Evolutionary conservation across 371 early-diverging fungal genomes (phyloP).

Genomic region (Batkoa obscura): DNA sequence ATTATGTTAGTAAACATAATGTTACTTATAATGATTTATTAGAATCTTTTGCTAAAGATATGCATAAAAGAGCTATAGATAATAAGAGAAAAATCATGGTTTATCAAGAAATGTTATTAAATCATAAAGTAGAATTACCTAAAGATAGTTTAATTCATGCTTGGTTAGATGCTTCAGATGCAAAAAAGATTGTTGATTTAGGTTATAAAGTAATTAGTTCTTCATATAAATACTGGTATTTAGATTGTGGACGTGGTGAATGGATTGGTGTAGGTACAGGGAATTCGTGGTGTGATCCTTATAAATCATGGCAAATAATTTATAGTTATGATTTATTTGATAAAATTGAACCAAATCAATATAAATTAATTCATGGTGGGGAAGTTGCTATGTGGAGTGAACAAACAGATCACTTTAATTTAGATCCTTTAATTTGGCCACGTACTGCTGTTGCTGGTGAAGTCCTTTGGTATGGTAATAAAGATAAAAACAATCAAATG

Average conservation of each 20-base stretch:
- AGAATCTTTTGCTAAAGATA: background rate
- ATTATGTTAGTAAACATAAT: background rate
- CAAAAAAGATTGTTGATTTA: slow-evolving; percentile 19
- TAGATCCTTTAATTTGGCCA: slow-evolving; percentile 51
- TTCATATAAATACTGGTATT: slow-evolving; percentile 34
- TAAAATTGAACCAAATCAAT: slow-evolving; percentile 16
- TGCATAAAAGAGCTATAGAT: background rate
- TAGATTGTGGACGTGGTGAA: slow-evolving; percentile 45
- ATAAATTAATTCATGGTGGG: slow-evolving; percentile 23
- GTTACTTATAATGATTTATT: background rate
- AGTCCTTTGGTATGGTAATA: slow-evolving; percentile 48
- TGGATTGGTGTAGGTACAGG: slow-evolving; percentile 19
- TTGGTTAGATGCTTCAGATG: slow-evolving; percentile 26
- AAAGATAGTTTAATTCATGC: slow-evolving; percentile 14
- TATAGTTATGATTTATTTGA: slow-evolving; percentile 34
- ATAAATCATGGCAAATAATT: slow-evolving; percentile 55
- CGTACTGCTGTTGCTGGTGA: slow-evolving; percentile 50
- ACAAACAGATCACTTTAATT: slow-evolving; percentile 33
- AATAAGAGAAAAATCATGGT: slow-evolving; percentile 24
- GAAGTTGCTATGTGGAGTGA: slow-evolving; percentile 60
- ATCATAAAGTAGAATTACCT: slow-evolving; percentile 14
- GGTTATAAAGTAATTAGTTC: slow-evolving; percentile 35
- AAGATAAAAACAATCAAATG: slow-evolving; percentile 20
- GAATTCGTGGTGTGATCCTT: slow-evolving; percentile 60
- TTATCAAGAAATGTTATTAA: slow-evolving; percentile 32